Conservation (phyloP, 1,284 basidiomycete species). For the Marasmius fiardii region DNA sequence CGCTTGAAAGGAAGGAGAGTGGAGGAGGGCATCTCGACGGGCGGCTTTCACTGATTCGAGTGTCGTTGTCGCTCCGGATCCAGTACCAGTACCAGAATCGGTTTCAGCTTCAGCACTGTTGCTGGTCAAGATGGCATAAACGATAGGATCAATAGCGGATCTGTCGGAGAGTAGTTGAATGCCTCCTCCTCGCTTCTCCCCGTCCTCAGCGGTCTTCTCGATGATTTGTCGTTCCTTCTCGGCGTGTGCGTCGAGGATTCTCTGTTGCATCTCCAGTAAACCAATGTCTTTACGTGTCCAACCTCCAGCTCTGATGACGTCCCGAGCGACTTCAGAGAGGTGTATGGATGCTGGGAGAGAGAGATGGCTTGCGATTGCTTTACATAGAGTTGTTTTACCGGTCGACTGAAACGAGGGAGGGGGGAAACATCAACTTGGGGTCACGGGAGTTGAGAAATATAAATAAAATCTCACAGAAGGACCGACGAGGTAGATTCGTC, state of each 20-base stretch:
- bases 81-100: too few relatives aligned
- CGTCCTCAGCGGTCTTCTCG: conserved; percentile 8
- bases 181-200: conserved; percentile 19
- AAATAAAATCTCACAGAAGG: conserved; percentile 45
- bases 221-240: conserved; percentile 33
- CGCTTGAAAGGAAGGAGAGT: conserved; percentile 34
- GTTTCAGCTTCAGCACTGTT: conserved; percentile 27
- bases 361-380: conserved; percentile 41
- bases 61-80: too few relatives aligned
- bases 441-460: background rate
- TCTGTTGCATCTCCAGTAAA: conserved; percentile 54
- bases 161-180: conserved; percentile 50
- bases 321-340: conserved; percentile 58
- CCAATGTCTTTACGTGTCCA: conserved; percentile 49
- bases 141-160: conserved; percentile 59
- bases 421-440: background rate
- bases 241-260: conserved; percentile 55
- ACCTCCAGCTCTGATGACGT: conserved; percentile 46
- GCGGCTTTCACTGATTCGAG: conserved; percentile 13
- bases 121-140: conserved; percentile 52
- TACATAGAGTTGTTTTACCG: conserved; percentile 63
- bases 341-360: conserved; percentile 33
- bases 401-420: conserved; percentile 35
- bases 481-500: conserved; percentile 43
- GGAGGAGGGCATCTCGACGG: conserved; percentile 32